phyloP scores from a whole-genome alignment of 495 filamentous ascomycete genomes.

The Tuber indicum region DNA sequence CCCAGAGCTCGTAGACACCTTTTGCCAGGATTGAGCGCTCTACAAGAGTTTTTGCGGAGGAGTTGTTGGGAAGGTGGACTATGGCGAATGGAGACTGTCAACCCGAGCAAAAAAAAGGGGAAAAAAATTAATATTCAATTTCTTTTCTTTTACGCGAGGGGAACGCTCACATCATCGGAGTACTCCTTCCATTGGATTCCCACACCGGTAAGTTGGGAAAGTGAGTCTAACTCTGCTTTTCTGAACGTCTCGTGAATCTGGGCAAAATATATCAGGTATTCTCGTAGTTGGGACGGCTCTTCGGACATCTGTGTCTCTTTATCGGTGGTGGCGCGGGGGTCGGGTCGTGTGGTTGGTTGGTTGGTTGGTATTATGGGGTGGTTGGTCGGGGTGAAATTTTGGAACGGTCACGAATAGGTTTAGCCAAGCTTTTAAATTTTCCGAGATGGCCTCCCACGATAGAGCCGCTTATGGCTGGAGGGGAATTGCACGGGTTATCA shows the following conservation, averaged over 20 bases:
- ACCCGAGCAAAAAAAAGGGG: slow-evolving; percentile 2
- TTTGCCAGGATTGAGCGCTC: slow-evolving; percentile 70
- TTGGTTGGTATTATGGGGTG: not conserved
- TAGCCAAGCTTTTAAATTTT: slow-evolving; percentile 1
- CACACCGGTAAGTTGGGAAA: slow-evolving; percentile 63
- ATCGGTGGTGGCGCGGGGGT: not conserved
- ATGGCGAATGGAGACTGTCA: slow-evolving; percentile 83
- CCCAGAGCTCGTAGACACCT: slow-evolving; percentile 86
- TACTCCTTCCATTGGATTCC: slow-evolving; percentile 68
- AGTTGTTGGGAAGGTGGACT: slow-evolving; percentile 59
- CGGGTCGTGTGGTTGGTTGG: not conserved
- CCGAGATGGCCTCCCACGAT: not conserved
- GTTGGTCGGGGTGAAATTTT: not conserved
- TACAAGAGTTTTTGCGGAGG: slow-evolving; percentile 60
- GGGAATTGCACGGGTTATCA: not conserved
- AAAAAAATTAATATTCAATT: slow-evolving; percentile 9
- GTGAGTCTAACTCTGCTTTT: slow-evolving; percentile 72
- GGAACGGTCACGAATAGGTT: not conserved
- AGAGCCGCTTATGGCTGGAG: not conserved
- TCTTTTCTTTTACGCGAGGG: not conserved
- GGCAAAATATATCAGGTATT: slow-evolving; percentile 84
- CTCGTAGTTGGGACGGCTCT: slow-evolving; percentile 35
- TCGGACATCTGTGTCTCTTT: not conserved
- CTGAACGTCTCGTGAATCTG: slow-evolving; percentile 89
- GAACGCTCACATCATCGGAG: slow-evolving; percentile 57